These are phyloP conservation scores for Phalaenopsis equestris DNA, from an alignment of 106 monocot species.

Conservation along the genomic window DNA sequence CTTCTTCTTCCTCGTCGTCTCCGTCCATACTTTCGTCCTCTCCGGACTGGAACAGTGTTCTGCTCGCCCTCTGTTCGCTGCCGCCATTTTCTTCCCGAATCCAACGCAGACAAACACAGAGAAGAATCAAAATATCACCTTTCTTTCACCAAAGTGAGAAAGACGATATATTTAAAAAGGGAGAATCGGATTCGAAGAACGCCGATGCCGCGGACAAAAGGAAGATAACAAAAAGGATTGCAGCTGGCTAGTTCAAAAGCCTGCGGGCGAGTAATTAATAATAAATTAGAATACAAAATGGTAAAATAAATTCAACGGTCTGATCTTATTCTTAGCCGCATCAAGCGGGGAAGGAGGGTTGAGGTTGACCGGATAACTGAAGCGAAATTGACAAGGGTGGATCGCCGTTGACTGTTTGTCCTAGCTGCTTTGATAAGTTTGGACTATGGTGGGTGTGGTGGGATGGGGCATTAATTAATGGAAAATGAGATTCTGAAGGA, in stretches of 20 bases:
- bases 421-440: not conserved
- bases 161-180: not conserved
- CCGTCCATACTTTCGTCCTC: slow-evolving; percentile 38
- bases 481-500: no score
- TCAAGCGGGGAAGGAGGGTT: no score
- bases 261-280: not conserved
- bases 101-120: not conserved
- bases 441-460: not conserved
- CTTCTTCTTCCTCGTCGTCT: slow-evolving; percentile 28
- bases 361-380: no score
- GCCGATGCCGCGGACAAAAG: not conserved
- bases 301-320: not conserved
- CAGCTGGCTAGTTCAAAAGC: not conserved
- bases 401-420: not conserved
- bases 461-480: not conserved
- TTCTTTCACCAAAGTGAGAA: not conserved
- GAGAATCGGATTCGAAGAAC: not conserved
- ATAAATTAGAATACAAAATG: no score
- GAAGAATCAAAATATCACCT: not conserved
- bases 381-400: not conserved
- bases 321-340: no score
- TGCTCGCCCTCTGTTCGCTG: not conserved
- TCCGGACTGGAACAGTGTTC: slow-evolving; percentile 18
- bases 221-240: not conserved
- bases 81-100: not conserved